These are phyloP conservation scores for Kuraishia hungarica DNA, from an alignment of 805 yeast species.

Conservation along the genomic window DNA sequence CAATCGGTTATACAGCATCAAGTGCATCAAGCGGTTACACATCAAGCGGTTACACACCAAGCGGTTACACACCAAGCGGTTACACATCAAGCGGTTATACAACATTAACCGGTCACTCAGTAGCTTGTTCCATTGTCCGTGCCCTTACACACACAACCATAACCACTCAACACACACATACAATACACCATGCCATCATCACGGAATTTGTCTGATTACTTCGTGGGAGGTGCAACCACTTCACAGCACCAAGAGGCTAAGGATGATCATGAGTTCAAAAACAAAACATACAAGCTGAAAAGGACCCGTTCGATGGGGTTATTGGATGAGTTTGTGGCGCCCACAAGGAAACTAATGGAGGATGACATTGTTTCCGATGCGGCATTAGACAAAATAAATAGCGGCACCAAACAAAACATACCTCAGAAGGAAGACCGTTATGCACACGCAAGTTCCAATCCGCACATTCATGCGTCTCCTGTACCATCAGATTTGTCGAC, in stretches of 20 bases:
- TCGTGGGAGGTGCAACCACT: conserved; percentile 53
- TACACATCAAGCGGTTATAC: no score
- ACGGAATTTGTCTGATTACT: conserved; percentile 11
- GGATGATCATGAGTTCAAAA: conserved; percentile 61
- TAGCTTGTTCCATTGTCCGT: no score
- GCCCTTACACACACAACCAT: no score
- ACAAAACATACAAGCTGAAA: conserved; percentile 64
- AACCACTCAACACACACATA: not conserved
- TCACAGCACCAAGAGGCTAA: conserved; percentile 64
- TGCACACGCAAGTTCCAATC: not conserved
- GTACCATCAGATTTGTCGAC: not conserved
- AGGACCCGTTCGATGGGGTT: conserved; percentile 79
- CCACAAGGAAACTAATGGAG: conserved; percentile 34
- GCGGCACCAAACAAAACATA: not conserved
- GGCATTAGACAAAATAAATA: conserved; percentile 75
- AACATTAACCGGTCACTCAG: no score
- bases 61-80: no score
- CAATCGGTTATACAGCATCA: no score
- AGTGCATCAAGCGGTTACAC: no score
- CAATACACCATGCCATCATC: conserved; percentile 2
- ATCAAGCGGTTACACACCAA: no score
- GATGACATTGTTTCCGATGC: conserved; percentile 93
- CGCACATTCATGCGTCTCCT: not conserved
- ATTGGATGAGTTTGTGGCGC: conserved; percentile 48
- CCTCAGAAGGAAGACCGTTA: not conserved